Percentiles rank a stretch among this genome's conserved stretches.
Conservation (phyloP, 495 filamentous ascomycete genomes). For the Penicilliopsis zonata region DNA sequence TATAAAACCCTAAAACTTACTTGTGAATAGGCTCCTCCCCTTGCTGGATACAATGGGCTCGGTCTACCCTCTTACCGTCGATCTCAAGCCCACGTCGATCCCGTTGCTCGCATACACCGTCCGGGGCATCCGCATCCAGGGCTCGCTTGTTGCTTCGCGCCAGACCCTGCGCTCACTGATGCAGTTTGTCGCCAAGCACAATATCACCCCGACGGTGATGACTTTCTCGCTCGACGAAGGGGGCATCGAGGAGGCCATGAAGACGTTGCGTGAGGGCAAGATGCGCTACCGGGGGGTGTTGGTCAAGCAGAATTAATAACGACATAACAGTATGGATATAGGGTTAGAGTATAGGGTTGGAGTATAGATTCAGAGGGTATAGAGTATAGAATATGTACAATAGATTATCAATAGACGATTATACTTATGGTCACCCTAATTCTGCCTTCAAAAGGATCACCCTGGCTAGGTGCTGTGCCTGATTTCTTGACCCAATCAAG, state of each 20-base stretch:
- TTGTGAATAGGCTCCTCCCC: conserved; percentile 16
- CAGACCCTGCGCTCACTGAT: conserved; percentile 35
- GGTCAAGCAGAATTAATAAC: conserved; percentile 30
- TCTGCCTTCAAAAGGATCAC: no score
- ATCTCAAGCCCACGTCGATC: conserved; percentile 30
- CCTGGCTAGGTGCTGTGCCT: no score
- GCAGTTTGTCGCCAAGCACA: conserved; percentile 39
- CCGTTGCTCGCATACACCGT: conserved; percentile 32
- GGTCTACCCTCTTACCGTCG: conserved; percentile 40
- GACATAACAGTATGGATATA: no score
- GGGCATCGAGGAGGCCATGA: conserved; percentile 44
- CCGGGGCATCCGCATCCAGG: conserved; percentile 41
- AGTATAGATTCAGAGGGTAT: no score
- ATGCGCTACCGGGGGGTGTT: conserved; percentile 42
- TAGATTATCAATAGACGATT: no score
- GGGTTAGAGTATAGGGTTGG: no score
- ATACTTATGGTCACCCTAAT: no score
- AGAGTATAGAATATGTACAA: no score
- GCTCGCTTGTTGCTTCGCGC: conserved; percentile 37
- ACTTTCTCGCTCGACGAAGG: conserved; percentile 42
- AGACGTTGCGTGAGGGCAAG: conserved; percentile 39
- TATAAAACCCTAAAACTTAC: no score
- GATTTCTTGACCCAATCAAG: no score
- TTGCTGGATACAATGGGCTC: conserved; percentile 32
- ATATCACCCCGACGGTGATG: conserved; percentile 40